Percentiles rank a stretch among this genome's conserved stretches.
Evolutionary conservation across 352 stramenopile genomes (phyloP).

Genomic region (Phytophthora meadii): DNA sequence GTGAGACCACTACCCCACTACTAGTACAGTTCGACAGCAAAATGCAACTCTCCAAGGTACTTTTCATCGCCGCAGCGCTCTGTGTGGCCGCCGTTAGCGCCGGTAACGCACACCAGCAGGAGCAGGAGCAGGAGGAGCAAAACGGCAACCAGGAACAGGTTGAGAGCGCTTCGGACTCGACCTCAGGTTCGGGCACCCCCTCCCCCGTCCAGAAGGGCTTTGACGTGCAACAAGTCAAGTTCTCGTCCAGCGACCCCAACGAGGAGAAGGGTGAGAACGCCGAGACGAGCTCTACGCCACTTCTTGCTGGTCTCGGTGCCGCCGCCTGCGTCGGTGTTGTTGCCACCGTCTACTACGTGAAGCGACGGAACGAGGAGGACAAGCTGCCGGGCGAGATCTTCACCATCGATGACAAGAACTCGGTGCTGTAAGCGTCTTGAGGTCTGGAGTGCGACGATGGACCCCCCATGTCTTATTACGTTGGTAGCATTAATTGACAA

Average conservation of each 20-base stretch:
- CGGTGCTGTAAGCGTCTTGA: conserved; percentile 57
- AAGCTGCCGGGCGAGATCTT: conserved; percentile 71
- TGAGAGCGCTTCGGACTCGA: conserved; percentile 1
- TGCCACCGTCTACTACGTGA: conserved; percentile 58
- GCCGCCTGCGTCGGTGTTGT: conserved; percentile 60
- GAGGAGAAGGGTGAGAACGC: conserved; percentile 25
- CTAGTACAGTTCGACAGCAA: conserved; percentile 9
- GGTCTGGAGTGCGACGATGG: conserved; percentile 2
- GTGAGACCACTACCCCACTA: neutral
- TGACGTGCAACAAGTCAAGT: conserved; percentile 50
- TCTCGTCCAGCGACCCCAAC: conserved; percentile 32
- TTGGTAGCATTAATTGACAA: conserved; percentile 47
- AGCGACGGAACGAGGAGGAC: conserved; percentile 58
- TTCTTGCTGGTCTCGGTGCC: conserved; percentile 42
- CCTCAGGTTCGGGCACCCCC: conserved; percentile 8
- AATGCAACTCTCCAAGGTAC: conserved; percentile 40
- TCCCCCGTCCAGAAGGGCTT: conserved; percentile 32
- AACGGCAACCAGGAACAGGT: conserved; percentile 7
- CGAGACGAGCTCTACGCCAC: conserved; percentile 15
- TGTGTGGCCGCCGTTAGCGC: conserved; percentile 27
- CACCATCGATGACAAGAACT: conserved; percentile 81
- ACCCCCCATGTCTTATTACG: conserved; percentile 43
- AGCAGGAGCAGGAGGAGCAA: conserved; percentile 13
- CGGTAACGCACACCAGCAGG: conserved; percentile 15
- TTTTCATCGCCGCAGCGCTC: conserved; percentile 35